A percentile compares a stretch with the other conserved stretches of the same genome.
Conservation (phyloP, 2,329 filamentous ascomycete species). For the Penicillium vulpinum region DNA sequence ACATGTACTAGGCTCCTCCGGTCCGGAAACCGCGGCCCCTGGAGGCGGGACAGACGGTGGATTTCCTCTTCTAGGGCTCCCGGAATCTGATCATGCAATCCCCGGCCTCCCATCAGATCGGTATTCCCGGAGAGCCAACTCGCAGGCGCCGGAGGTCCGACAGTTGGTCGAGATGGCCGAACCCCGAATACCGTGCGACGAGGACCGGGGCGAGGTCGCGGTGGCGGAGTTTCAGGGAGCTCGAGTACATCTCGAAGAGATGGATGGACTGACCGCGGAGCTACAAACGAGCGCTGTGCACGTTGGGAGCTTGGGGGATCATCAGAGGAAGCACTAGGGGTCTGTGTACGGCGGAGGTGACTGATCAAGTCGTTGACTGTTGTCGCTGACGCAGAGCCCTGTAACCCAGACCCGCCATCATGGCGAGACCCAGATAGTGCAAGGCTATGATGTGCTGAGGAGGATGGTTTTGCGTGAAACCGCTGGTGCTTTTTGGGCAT, state of each 20-base stretch:
- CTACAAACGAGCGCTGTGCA: conserved; percentile 18
- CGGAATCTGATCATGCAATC: not conserved
- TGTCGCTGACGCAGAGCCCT: conserved; percentile 20
- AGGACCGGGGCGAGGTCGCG: conserved; percentile 41
- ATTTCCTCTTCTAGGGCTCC: conserved; percentile 23
- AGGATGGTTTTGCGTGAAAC: conserved; percentile 42
- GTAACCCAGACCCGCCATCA: conserved; percentile 28
- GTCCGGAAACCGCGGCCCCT: conserved; percentile 40
- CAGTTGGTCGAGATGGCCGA: conserved; percentile 37
- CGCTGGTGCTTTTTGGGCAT: conserved; percentile 53
- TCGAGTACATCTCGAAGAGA: conserved; percentile 47
- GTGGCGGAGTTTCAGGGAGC: conserved; percentile 45
- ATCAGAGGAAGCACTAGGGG: conserved; percentile 24
- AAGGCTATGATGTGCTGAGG: conserved; percentile 43
- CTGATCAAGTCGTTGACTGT: conserved; percentile 52
- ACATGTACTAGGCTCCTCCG: conserved; percentile 51
- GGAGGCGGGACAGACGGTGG: conserved; percentile 41
- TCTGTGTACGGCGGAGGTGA: conserved; percentile 48
- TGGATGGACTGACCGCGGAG: conserved; percentile 46
- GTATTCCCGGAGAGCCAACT: conserved; percentile 44
- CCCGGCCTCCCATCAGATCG: conserved; percentile 1
- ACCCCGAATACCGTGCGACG: conserved; percentile 35
- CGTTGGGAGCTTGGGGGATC: conserved; percentile 11
- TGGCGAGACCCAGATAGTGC: conserved; percentile 28
- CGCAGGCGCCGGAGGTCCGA: conserved; percentile 48